Conservation (phyloP, 2,329 filamentous ascomycete genomes). For the Curvularia spicifera region DNA sequence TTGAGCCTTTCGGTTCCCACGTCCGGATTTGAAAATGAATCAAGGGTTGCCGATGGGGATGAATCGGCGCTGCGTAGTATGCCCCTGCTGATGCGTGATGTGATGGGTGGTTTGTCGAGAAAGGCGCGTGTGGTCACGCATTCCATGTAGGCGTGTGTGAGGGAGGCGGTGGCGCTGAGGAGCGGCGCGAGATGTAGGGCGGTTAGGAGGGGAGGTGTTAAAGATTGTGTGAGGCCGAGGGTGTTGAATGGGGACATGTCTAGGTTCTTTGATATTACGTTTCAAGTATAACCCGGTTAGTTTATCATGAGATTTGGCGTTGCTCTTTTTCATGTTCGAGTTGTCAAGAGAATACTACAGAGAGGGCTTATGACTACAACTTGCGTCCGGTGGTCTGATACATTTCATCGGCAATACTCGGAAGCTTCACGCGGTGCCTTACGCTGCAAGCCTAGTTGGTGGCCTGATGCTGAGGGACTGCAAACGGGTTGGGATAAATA, state of each 20-base stretch:
- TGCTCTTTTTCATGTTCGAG: neutral
- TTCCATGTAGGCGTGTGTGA: conserved; percentile 40
- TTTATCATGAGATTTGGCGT: neutral
- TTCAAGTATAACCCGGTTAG: too few species aligned
- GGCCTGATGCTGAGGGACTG: neutral
- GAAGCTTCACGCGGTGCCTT: neutral
- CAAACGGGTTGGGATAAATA: neutral
- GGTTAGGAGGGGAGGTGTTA: conserved; percentile 10
- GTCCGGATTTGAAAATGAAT: neutral
- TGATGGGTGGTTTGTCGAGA: conserved; percentile 17
- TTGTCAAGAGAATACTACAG: neutral
- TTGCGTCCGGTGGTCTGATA: neutral
- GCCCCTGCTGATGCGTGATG: neutral
- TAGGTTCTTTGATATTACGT: too few species aligned
- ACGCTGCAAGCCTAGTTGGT: neutral
- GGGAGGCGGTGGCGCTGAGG: conserved; percentile 30
- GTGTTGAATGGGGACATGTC: neutral
- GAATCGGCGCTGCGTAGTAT: neutral
- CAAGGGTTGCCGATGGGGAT: neutral
- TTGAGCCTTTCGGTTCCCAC: neutral
- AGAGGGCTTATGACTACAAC: neutral
- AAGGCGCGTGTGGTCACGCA: conserved; percentile 32
- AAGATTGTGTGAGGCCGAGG: neutral
- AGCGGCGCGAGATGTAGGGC: conserved; percentile 34
- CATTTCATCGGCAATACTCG: too few species aligned